phyloP scores from a whole-genome alignment of 352 stramenopile genomes.

The Phytophthora ohioensis region DNA sequence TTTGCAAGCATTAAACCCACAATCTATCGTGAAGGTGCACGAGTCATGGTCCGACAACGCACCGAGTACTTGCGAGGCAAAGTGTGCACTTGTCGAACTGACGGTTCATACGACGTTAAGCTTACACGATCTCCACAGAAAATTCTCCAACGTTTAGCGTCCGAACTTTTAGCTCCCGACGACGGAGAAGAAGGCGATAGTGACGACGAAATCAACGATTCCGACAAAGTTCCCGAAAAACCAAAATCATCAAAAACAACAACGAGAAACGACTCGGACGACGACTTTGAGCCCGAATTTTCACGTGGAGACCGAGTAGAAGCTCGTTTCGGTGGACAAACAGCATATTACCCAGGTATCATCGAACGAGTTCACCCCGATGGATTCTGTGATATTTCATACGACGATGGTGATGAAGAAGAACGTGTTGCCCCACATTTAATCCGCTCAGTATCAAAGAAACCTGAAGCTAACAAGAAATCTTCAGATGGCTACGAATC shows the following conservation, averaged over 20 bases:
- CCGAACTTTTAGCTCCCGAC: constrained; percentile 58
- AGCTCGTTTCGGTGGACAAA: constrained; percentile 66
- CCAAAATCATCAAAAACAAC: constrained; percentile 26
- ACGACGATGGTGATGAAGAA: constrained; percentile 82
- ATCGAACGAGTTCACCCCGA: constrained; percentile 66
- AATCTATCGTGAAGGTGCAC: constrained; percentile 46
- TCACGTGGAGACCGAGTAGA: constrained; percentile 64
- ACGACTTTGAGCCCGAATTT: constrained; percentile 64
- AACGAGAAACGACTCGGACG: constrained; percentile 29
- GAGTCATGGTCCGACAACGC: constrained; percentile 62
- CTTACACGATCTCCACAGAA: constrained; percentile 33
- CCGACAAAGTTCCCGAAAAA: constrained; percentile 14
- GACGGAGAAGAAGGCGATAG: constrained; percentile 45
- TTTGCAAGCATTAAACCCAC: constrained; percentile 34
- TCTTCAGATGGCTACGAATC: constrained; percentile 53
- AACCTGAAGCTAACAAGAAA: constrained; percentile 17
- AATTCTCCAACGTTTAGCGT: constrained; percentile 45
- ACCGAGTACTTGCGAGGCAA: constrained; percentile 66
- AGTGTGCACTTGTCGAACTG: constrained; percentile 46
- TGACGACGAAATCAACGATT: constrained; percentile 22
- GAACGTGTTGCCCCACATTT: constrained; percentile 52
- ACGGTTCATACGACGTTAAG: constrained; percentile 68
- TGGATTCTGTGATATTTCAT: constrained; percentile 65
- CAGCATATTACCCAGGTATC: constrained; percentile 54
- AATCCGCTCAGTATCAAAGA: constrained; percentile 40